These are phyloP conservation scores for Diatrype stigma DNA, from an alignment of 2,329 filamentous ascomycete species.

Conservation along the genomic window DNA sequence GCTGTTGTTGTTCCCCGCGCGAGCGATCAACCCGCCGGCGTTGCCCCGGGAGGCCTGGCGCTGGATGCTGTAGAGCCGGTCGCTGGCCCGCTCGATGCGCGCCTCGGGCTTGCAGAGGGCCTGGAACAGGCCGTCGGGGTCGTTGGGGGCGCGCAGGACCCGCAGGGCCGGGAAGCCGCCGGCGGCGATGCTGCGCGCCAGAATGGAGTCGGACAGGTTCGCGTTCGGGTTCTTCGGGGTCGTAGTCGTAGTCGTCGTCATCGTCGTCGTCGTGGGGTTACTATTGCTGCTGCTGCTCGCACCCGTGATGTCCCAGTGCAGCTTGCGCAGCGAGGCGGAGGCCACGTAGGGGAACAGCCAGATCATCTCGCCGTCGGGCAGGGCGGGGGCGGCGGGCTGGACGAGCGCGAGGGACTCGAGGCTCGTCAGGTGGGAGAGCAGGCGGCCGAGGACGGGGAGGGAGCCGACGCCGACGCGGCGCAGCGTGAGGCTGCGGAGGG, in stretches of 20 bases:
- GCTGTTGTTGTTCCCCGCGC: too few relatives aligned
- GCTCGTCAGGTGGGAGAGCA: constrained; percentile 50
- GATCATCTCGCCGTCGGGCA: constrained; percentile 52
- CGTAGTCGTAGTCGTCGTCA: too few relatives aligned
- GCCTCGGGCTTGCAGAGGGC: constrained; percentile 61
- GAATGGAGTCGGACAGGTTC: constrained; percentile 54
- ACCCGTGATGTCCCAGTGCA: constrained; percentile 64
- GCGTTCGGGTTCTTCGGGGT: too few relatives aligned
- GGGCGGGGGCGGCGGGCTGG: constrained; percentile 50
- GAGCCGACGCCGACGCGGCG: constrained; percentile 54
- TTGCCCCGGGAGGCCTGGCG: constrained; percentile 7
- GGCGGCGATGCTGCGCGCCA: constrained; percentile 59
- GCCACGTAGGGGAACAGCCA: constrained; percentile 63
- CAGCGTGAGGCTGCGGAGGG: constrained; percentile 48
- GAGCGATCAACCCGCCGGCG: too few relatives aligned
- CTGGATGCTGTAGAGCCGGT: constrained; percentile 38
- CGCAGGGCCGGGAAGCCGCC: constrained; percentile 60
- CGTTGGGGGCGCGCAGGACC: constrained; percentile 60
- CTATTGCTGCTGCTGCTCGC: too few relatives aligned
- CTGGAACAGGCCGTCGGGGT: constrained; percentile 67
- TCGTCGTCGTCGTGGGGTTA: too few relatives aligned
- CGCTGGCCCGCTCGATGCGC: constrained; percentile 46
- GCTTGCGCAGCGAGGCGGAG: constrained; percentile 44
- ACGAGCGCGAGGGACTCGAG: constrained; percentile 51
- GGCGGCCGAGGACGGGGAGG: constrained; percentile 53